These are phyloP conservation scores for Lumnitzera racemosa DNA, from an alignment of 345 rosid species.

Conservation along the genomic window DNA sequence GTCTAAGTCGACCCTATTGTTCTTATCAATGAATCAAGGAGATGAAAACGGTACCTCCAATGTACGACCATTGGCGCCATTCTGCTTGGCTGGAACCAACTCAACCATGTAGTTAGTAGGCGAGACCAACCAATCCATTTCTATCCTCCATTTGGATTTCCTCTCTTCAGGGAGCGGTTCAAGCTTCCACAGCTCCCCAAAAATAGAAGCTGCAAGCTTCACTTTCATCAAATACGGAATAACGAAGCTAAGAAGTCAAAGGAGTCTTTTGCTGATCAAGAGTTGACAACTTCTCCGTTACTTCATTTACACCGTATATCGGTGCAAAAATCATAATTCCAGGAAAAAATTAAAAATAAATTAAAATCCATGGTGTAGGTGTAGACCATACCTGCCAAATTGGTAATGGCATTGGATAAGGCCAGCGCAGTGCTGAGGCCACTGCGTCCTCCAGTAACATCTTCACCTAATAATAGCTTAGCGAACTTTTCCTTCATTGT, in stretches of 20 bases:
- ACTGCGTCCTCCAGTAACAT: constrained; percentile 66
- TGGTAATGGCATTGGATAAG: constrained; percentile 77
- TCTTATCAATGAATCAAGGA: neutral
- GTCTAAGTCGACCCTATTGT: neutral
- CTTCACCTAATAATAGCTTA: constrained; percentile 78
- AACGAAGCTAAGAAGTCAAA: neutral
- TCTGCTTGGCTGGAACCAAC: constrained; percentile 94
- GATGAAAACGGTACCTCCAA: constrained; percentile 49
- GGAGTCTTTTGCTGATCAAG: no score
- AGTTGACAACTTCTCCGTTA: no score
- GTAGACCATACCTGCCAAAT: constrained; percentile 60
- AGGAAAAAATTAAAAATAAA: neutral
- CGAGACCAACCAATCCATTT: constrained; percentile 95
- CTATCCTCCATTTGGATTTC: constrained; percentile 73
- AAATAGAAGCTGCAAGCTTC: constrained; percentile 53
- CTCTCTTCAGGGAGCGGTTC: constrained; percentile 80
- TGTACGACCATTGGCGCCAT: constrained; percentile 63
- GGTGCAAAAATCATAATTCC: constrained; percentile 5
- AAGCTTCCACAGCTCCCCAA: constrained; percentile 96
- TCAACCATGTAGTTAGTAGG: constrained; percentile 94
- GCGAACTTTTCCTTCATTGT: constrained; percentile 82
- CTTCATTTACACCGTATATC: neutral
- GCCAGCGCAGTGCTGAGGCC: constrained; percentile 73
- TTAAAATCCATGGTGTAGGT: neutral
- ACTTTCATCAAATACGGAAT: neutral